Evolutionary conservation across 2,329 filamentous ascomycete genomes (phyloP).

Genomic region (Aspergillus floridensis): DNA sequence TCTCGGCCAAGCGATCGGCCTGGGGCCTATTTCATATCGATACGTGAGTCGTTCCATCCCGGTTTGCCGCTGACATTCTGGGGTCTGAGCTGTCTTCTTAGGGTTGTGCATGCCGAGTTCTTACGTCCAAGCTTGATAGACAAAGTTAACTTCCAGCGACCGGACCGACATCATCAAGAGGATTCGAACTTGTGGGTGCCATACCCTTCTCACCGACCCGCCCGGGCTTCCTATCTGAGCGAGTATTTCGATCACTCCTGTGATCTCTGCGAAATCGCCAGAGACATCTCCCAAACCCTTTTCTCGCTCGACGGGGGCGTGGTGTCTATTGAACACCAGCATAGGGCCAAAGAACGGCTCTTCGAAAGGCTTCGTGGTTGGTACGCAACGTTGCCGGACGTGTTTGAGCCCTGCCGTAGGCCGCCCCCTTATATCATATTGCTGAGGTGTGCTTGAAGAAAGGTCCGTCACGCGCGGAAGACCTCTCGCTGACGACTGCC

Average conservation of each 20-base stretch:
- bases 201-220: slow-evolving; percentile 33
- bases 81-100: slow-evolving; percentile 12
- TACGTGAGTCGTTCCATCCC: slow-evolving; percentile 28
- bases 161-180: slow-evolving; percentile 14
- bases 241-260: slow-evolving; percentile 37
- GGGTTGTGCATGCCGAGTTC: slow-evolving; percentile 36
- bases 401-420: slow-evolving; percentile 25
- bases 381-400: slow-evolving; percentile 29
- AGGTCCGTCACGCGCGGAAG: background rate
- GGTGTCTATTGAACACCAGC: slow-evolving; percentile 10
- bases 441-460: slow-evolving; percentile 1
- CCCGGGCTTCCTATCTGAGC: slow-evolving; percentile 27
- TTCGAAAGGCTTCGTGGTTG: slow-evolving; percentile 31
- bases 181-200: slow-evolving; percentile 29
- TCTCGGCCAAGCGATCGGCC: slow-evolving; percentile 31
- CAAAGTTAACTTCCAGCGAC: slow-evolving; percentile 32
- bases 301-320: slow-evolving; percentile 23
- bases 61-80: background rate
- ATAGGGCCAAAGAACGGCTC: slow-evolving; percentile 27
- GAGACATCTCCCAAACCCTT: slow-evolving; percentile 35
- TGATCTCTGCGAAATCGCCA: slow-evolving; percentile 34
- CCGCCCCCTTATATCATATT: slow-evolving; percentile 35
- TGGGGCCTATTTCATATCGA: slow-evolving; percentile 42
- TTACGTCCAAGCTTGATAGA: slow-evolving; percentile 35
- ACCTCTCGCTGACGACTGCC: background rate